Evolutionary conservation across 768 basidiomycete genomes (phyloP).

Genomic region (Lepiota venenata): DNA sequence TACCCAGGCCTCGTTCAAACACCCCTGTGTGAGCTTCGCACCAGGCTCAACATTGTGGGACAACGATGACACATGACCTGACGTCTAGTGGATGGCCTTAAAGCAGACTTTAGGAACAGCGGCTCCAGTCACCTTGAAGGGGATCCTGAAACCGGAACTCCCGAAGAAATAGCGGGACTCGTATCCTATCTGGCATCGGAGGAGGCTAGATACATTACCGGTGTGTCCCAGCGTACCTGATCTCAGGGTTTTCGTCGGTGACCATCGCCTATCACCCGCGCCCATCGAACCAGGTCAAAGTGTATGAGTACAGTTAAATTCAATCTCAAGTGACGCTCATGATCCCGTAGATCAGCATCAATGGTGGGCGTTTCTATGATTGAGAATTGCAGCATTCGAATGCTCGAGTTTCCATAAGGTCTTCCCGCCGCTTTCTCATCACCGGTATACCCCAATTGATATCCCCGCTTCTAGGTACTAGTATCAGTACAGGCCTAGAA

Average conservation of each 20-base stretch:
- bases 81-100: not conserved
- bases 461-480: not conserved
- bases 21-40: not conserved
- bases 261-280: too few species aligned
- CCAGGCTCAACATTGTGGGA: not conserved
- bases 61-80: not conserved
- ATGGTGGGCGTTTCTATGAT: constrained; percentile 14
- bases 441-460: not conserved
- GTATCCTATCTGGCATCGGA: constrained; percentile 21
- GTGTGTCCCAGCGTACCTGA: not conserved
- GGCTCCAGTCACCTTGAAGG: not conserved
- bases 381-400: not conserved
- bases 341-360: constrained; percentile 1
- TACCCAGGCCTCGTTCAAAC: constrained; percentile 3
- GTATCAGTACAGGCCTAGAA: too few species aligned
- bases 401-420: constrained; percentile 7
- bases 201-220: constrained; percentile 18
- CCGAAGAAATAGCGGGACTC: constrained; percentile 16
- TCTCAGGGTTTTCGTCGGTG: not conserved
- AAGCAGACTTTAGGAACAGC: not conserved
- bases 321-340: not conserved
- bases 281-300: not conserved
- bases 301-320: not conserved
- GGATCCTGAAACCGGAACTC: not conserved
- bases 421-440: not conserved